Conservation (phyloP, 768 basidiomycete species). For the Pisolithus orientalis region DNA sequence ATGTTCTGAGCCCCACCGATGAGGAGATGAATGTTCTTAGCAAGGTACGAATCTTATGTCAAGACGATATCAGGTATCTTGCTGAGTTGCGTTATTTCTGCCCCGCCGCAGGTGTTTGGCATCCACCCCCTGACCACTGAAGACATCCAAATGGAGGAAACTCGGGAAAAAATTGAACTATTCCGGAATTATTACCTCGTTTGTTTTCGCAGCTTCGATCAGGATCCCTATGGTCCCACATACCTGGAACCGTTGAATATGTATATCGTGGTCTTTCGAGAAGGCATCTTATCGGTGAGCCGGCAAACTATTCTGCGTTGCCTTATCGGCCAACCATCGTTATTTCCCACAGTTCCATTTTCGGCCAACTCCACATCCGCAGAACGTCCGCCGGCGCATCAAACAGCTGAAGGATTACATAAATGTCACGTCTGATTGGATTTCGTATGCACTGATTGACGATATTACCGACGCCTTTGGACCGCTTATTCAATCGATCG, state of each 20-base stretch:
- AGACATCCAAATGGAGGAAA: slow-evolving; percentile 99
- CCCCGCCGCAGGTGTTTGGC: slow-evolving; percentile 66
- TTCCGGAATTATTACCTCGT: slow-evolving; percentile 99
- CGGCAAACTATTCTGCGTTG: background rate
- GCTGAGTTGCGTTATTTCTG: background rate
- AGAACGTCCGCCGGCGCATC: slow-evolving; percentile 95
- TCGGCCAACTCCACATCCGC: slow-evolving; percentile 93
- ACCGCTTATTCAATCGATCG: slow-evolving; percentile 95
- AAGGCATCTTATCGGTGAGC: slow-evolving; percentile 89
- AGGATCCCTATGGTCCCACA: slow-evolving; percentile 95
- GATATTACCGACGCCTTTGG: slow-evolving; percentile 99
- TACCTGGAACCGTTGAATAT: slow-evolving; percentile 98
- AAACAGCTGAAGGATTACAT: slow-evolving; percentile 99
- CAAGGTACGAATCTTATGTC: slow-evolving; percentile 48
- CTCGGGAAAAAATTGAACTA: slow-evolving; percentile 98
- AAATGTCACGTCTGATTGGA: slow-evolving; percentile 98
- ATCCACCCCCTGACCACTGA: slow-evolving; percentile 98
- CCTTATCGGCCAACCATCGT: background rate
- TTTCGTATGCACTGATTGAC: slow-evolving; percentile 98
- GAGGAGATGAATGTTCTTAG: slow-evolving; percentile 97
- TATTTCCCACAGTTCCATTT: slow-evolving; percentile 76
- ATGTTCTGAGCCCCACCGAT: slow-evolving; percentile 89
- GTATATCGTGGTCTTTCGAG: slow-evolving; percentile 99
- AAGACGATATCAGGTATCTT: background rate
- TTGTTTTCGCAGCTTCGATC: slow-evolving; percentile 98